Conservation (phyloP, 2,329 filamentous ascomycete species). For the Cladophialophora chaetospira region DNA sequence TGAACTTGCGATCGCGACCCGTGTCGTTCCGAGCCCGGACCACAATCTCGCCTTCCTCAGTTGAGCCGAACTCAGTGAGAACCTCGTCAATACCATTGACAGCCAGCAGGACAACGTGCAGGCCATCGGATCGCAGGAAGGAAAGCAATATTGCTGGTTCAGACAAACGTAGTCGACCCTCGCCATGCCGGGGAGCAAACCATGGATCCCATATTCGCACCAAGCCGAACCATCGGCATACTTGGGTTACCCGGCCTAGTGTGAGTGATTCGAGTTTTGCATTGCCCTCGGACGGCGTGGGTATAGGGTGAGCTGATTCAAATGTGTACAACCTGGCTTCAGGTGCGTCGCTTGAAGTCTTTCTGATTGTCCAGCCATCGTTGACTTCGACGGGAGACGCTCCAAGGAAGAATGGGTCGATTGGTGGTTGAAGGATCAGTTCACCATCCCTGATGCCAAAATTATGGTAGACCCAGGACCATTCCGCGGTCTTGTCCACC, state of each 20-base stretch:
- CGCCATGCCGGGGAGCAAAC: slow-evolving; percentile 81
- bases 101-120: slow-evolving; percentile 75
- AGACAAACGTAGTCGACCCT: slow-evolving; percentile 64
- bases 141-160: slow-evolving; percentile 78
- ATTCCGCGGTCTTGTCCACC: slow-evolving; percentile 40
- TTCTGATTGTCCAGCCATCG: slow-evolving; percentile 38
- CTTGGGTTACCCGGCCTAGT: slow-evolving; percentile 51
- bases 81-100: slow-evolving; percentile 74
- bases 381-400: slow-evolving; percentile 41
- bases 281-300: slow-evolving; percentile 55
- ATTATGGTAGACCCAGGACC: slow-evolving; percentile 50
- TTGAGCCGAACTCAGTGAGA: slow-evolving; percentile 68
- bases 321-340: slow-evolving; percentile 45
- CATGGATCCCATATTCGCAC: slow-evolving; percentile 80
- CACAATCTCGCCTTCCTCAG: slow-evolving; percentile 64
- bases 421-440: slow-evolving; percentile 41
- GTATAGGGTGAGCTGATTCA: slow-evolving; percentile 41
- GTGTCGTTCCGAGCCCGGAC: slow-evolving; percentile 74
- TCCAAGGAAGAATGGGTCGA: slow-evolving; percentile 23
- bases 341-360: slow-evolving; percentile 44
- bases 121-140: slow-evolving; percentile 71
- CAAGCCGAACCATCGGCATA: slow-evolving; percentile 75
- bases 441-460: slow-evolving; percentile 45
- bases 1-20: slow-evolving; percentile 55
- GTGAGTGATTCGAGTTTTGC: slow-evolving; percentile 55